These are phyloP conservation scores for Takashimella koratensis DNA, from an alignment of 1,284 basidiomycete species.

Conservation along the genomic window DNA sequence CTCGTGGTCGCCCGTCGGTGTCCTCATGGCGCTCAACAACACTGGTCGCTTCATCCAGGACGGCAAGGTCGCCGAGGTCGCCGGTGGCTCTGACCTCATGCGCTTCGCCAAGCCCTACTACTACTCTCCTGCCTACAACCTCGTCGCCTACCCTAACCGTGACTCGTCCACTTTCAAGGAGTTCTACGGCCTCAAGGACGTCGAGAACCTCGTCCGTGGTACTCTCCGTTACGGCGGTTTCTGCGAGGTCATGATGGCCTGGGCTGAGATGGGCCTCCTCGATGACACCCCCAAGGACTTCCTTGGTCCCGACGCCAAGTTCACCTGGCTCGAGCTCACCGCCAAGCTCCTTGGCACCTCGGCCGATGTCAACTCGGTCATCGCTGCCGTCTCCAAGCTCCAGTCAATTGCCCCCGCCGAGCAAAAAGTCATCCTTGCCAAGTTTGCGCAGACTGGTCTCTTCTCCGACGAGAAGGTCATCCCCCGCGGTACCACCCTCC, in stretches of 20 bases:
- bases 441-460: constrained; percentile 89
- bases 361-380: constrained; percentile 66
- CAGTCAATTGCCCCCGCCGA: constrained; percentile 67
- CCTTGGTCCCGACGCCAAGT: constrained; percentile 59
- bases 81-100: constrained; percentile 70
- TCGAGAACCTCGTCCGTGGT: constrained; percentile 86
- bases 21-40: constrained; percentile 92
- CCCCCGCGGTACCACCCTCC: constrained; percentile 77
- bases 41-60: constrained; percentile 74
- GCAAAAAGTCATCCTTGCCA: constrained; percentile 78
- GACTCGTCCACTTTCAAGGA: constrained; percentile 85
- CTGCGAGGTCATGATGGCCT: constrained; percentile 89
- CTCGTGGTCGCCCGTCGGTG: constrained; percentile 96
- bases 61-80: constrained; percentile 63
- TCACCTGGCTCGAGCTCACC: constrained; percentile 79
- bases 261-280: constrained; percentile 87
- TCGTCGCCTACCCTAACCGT: constrained; percentile 97
- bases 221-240: constrained; percentile 97
- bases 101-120: constrained; percentile 83
- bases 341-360: constrained; percentile 69
- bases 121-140: constrained; percentile 92
- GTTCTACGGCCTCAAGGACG: constrained; percentile 88
- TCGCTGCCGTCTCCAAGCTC: constrained; percentile 67
- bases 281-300: constrained; percentile 72
- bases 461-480: constrained; percentile 69